Percentiles rank a stretch among this genome's conserved stretches.
These are phyloP conservation scores for Fusarium camptoceras DNA, from an alignment of 2,329 filamentous ascomycete genomes.

Conservation along the genomic window DNA sequence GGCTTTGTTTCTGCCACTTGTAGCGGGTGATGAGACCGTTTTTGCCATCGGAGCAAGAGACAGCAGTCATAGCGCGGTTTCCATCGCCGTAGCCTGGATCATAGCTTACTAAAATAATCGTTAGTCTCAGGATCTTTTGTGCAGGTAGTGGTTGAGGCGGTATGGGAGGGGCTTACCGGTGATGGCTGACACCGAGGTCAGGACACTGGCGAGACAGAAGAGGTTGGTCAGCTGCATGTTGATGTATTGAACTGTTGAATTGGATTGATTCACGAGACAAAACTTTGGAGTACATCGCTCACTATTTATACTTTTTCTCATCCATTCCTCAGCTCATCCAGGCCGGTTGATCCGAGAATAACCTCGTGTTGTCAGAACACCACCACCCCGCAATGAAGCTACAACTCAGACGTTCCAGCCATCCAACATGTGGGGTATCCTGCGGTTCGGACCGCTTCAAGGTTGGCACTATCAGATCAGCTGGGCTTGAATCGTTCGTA, in stretches of 20 bases:
- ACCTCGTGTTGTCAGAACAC: not conserved
- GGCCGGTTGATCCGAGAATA: not conserved
- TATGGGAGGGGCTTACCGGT: conserved; percentile 42
- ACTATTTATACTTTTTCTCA: not conserved
- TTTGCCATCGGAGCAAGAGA: conserved; percentile 74
- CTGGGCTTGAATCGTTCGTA: not conserved
- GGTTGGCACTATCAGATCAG: not conserved
- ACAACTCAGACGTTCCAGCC: not conserved
- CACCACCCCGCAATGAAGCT: not conserved
- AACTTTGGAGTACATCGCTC: not conserved
- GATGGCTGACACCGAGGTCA: conserved; percentile 50
- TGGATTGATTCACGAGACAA: not conserved
- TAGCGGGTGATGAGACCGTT: conserved; percentile 74
- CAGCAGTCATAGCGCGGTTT: conserved; percentile 62
- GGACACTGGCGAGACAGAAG: conserved; percentile 51
- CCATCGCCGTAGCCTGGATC: conserved; percentile 76
- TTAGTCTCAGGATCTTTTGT: conserved; percentile 2
- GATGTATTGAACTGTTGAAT: not conserved
- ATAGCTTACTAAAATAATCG: conserved; percentile 67
- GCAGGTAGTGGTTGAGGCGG: not conserved
- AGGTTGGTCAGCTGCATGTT: conserved; percentile 58
- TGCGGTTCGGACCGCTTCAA: conserved; percentile 1
- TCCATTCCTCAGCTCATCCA: not conserved
- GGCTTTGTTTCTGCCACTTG: conserved; percentile 66
- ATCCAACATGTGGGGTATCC: not conserved